Base-by-base conservation (phyloP, 23 red algal species). In the Agarophyton chilense region DNA sequence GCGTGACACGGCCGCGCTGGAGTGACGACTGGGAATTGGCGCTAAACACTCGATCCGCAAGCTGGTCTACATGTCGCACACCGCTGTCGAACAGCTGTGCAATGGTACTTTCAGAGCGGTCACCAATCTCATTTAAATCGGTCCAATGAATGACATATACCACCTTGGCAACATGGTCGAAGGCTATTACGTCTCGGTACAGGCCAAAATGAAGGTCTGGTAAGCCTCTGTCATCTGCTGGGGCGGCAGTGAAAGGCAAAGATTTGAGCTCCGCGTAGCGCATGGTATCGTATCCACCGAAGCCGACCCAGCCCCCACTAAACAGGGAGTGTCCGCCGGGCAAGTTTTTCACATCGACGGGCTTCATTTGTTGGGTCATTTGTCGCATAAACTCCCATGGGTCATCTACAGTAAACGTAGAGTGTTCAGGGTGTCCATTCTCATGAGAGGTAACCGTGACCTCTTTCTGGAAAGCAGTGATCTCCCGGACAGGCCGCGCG, bases 251-350 rank as follows among this genome's bases (percentile, higher is more conserved):
- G 82, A 99, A 99, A 34, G 93, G 90, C 54, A 99, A 79, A 51
- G 84, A 92, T 44, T 95, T 83, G n/a, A 91, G 66, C 78, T 94
- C 94, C n/a, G 87, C 86, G 65, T 99, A 99, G 22, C 97, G 90
- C 93, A 96, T 93, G 55, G 97, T 99, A 61, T 99, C 97, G 72
- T 99, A 99, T 11, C 90, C 94, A 46, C 94, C 94, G 64, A 91
- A 99, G 4, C 97, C 97, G 12, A 99, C 97, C 97, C 97, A 99
- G 26, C 97, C 97, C 18, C 97, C 97, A 64, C 60, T 80, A 57
- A 99, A 99, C 13, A 79, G 45, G 17, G 32, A 22, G 10, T 84
- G 71, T 1, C 83, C 86, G 33, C 65, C 92, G 12, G 93, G 92
- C 44, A 95, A 71, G 26, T 67, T 41, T 0, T 29, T 71, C 17